Conservation (phyloP, 139 green algal species). For the Coelastrella sp. region DNA sequence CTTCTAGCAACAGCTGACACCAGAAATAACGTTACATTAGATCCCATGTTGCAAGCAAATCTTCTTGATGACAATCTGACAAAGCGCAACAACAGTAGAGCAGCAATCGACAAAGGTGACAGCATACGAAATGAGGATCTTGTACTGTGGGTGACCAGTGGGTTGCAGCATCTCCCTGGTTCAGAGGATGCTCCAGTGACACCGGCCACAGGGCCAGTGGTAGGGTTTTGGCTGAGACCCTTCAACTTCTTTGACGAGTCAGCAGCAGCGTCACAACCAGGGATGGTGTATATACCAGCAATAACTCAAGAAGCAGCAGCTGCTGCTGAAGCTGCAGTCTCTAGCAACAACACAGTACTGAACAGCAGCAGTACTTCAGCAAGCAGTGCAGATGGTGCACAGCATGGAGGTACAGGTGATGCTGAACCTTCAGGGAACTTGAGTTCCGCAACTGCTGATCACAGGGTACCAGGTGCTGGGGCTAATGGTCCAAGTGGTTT, state of each 20-base stretch:
- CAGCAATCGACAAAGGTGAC: constrained; percentile 27
- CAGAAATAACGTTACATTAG: neutral
- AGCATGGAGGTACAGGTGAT: neutral
- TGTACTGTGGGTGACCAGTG: constrained; percentile 46
- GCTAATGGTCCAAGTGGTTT: neutral
- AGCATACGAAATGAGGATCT: constrained; percentile 26
- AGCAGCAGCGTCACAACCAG: constrained; percentile 19
- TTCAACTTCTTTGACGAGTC: constrained; percentile 50
- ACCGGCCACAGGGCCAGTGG: constrained; percentile 5
- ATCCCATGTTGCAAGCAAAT: too few relatives aligned
- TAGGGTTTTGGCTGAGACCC: constrained; percentile 38
- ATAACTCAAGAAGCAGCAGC: neutral
- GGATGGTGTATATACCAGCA: constrained; percentile 36
- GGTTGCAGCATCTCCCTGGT: constrained; percentile 42
- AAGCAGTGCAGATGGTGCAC: neutral
- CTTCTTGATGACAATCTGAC: too few relatives aligned
- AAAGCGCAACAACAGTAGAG: neutral
- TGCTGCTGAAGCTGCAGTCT: neutral
- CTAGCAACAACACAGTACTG: neutral
- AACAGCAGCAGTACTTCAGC: neutral
- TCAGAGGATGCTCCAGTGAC: constrained; percentile 49
- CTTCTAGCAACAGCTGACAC: constrained; percentile 10
- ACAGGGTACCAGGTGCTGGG: neutral
- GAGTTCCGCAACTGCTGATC: too few relatives aligned
- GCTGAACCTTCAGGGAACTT: too few relatives aligned